These are phyloP conservation scores for Mortierella sp. DNA, from an alignment of 371 early-diverging fungal species.

Conservation along the genomic window DNA sequence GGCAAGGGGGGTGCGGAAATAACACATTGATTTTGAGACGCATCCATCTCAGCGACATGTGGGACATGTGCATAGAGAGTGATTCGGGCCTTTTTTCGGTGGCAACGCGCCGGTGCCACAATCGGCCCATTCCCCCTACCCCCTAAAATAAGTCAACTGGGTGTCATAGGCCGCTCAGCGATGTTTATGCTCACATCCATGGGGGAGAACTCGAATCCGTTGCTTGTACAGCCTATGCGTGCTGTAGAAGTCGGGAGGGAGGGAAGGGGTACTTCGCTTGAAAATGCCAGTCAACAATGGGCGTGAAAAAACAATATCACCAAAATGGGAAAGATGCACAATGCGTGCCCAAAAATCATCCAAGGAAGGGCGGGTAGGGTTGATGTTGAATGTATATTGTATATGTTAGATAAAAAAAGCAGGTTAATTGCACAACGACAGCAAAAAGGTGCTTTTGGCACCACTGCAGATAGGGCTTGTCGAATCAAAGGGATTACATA, in stretches of 20 bases:
- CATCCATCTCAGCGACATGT: not conserved
- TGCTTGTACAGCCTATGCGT: not conserved
- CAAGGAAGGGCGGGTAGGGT: not conserved
- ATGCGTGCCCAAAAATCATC: not conserved
- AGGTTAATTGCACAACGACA: too few relatives aligned
- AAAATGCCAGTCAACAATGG: not conserved
- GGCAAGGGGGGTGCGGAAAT: too few relatives aligned
- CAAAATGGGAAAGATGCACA: constrained; percentile 9
- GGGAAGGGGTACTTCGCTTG: not conserved
- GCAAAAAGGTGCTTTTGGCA: too few relatives aligned
- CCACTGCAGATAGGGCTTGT: too few relatives aligned
- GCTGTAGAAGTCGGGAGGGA: not conserved
- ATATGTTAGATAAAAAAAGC: too few relatives aligned
- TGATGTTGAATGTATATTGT: not conserved
- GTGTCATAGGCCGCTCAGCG: too few relatives aligned
- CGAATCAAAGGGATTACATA: too few relatives aligned
- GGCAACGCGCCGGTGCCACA: not conserved
- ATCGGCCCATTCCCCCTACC: not conserved
- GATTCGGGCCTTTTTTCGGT: not conserved
- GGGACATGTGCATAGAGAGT: not conserved
- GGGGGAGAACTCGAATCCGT: too few relatives aligned
- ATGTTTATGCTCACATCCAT: too few relatives aligned
- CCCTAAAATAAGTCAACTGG: too few relatives aligned
- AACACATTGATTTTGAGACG: not conserved
- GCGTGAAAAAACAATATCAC: constrained; percentile 12